Percentiles rank a stretch among this genome's conserved stretches.
These are phyloP conservation scores for Penicillium sp. DNA, from an alignment of 2,329 filamentous ascomycete genomes.

Conservation along the genomic window DNA sequence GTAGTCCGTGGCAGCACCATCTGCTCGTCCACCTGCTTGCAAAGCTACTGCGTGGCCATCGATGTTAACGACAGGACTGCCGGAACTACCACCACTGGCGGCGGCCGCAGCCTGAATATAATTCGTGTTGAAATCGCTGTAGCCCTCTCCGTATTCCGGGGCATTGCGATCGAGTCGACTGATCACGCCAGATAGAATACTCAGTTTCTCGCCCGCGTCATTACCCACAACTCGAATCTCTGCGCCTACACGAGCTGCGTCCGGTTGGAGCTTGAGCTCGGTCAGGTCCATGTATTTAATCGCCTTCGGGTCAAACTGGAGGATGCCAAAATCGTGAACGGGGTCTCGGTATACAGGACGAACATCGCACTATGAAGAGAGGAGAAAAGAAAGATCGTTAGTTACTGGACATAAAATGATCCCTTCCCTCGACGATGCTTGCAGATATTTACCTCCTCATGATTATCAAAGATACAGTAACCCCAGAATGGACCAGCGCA, in stretches of 20 bases:
- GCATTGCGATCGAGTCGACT: constrained; percentile 95
- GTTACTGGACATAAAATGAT: constrained; percentile 17
- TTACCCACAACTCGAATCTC: constrained; percentile 98
- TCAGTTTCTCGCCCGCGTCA: constrained; percentile 97
- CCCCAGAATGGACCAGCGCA: constrained; percentile 97
- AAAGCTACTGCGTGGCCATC: constrained; percentile 90
- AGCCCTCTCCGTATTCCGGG: constrained; percentile 95
- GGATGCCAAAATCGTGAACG: constrained; percentile 96
- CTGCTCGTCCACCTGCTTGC: constrained; percentile 89
- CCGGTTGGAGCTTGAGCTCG: constrained; percentile 78
- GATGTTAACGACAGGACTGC: constrained; percentile 95
- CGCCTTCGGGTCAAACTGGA: constrained; percentile 91
- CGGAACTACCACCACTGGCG: constrained; percentile 96
- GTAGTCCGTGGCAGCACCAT: constrained; percentile 96
- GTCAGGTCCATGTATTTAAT: constrained; percentile 97
- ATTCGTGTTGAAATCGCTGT: constrained; percentile 94
- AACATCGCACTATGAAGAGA: constrained; percentile 74
- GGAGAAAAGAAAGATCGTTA: constrained; percentile 2
- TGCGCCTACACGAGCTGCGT: constrained; percentile 82
- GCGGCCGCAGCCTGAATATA: constrained; percentile 98
- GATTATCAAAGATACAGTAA: constrained; percentile 98
- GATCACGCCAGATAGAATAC: constrained; percentile 96
- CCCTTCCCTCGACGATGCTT: constrained; percentile 62
- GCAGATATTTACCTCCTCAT: constrained; percentile 68
- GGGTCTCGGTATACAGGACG: constrained; percentile 97